Evolutionary conservation across 176 grass and related monocot genomes (phyloP), one percentile per base, ranked within the genome.

Genomic region (Urochloa ruziziensis): DNA sequence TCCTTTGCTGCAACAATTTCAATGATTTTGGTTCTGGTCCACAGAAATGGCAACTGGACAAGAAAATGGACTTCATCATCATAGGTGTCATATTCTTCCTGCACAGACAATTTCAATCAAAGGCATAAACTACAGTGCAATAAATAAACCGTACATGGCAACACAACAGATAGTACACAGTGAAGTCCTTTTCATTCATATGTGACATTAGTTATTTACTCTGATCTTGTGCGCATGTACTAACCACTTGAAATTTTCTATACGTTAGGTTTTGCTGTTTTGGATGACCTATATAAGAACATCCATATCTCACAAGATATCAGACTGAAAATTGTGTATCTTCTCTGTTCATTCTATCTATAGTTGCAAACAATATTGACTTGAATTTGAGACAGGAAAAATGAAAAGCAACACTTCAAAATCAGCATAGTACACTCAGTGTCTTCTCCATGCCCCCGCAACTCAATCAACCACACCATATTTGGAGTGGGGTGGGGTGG

Each of bases 1-100:
- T 94, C 89, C 58, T 91, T 91, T 83, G 89, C 89, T 82, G 92
- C 87, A 87, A 94, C 92, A 85, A 94, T 91, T 82, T 94, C 92
- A 73, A 94, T 85, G 63, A 94, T 94, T 70, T 89, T 94, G 54
- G 86, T 91, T 86, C 92, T 89, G 72, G 58, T 91, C 87, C 90
- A 87, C 60, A 87, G 75, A 85, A 83, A 91, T 79, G 88, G 89
- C 43, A 91, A 64, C 63, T 85, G 82, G 19, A 80, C 81, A 82
- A 89, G 83, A 80, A 70, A 84, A 61, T 86, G 80, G 36, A 92
- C 63, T 46, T 86, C 79, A 27, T 89, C 84, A 10, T 87, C 81
- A 27, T 91, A 94, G 2, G 84, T 87, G 39, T 94, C 92, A 23
- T 89, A 94, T 81, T 94, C 92, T 77, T 94, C 92, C 92, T 94